These are phyloP conservation scores for Ceratobasidium sp. DNA, from an alignment of 1,284 basidiomycete genomes.

Conservation along the genomic window DNA sequence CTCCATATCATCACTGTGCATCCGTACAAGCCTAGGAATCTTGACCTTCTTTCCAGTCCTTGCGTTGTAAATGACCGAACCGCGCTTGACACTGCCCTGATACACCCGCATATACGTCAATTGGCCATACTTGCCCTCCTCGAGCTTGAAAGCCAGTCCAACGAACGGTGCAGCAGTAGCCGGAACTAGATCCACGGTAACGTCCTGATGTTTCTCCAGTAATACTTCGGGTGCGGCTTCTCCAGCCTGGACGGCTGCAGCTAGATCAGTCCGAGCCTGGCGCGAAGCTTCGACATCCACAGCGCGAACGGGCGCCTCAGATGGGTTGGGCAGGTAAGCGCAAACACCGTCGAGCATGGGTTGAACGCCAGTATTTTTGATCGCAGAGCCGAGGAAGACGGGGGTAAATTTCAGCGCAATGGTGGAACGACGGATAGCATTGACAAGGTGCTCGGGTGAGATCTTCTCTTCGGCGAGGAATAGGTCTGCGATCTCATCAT, in stretches of 20 bases:
- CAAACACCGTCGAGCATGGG: slow-evolving; percentile 95
- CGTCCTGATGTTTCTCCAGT: slow-evolving; percentile 30
- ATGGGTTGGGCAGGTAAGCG: slow-evolving; percentile 93
- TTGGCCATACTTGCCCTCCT: slow-evolving; percentile 97
- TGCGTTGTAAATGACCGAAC: slow-evolving; percentile 90
- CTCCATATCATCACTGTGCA: slow-evolving; percentile 99
- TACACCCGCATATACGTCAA: slow-evolving; percentile 99
- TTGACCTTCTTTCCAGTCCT: slow-evolving; percentile 98
- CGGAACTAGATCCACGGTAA: slow-evolving; percentile 70
- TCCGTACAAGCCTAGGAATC: slow-evolving; percentile 95
- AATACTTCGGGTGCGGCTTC: slow-evolving; percentile 24
- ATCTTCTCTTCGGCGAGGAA: slow-evolving; percentile 90
- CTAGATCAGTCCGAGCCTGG: slow-evolving; percentile 15
- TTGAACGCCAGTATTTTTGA: slow-evolving; percentile 98
- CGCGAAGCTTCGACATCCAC: slow-evolving; percentile 66
- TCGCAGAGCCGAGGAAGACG: slow-evolving; percentile 96
- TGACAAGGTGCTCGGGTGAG: slow-evolving; percentile 78
- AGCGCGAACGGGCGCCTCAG: slow-evolving; percentile 84
- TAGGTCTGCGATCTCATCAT: slow-evolving; percentile 93
- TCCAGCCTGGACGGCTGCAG: slow-evolving; percentile 23
- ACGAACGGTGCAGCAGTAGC: slow-evolving; percentile 90
- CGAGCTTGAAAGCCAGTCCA: slow-evolving; percentile 97
- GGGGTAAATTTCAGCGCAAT: slow-evolving; percentile 92
- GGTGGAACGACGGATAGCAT: slow-evolving; percentile 91
- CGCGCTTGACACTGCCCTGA: slow-evolving; percentile 91